Evolutionary conservation across 1,284 basidiomycete genomes (phyloP), one percentile per base, ranked within the genome.

Genomic region (Leccinum solheimii): DNA sequence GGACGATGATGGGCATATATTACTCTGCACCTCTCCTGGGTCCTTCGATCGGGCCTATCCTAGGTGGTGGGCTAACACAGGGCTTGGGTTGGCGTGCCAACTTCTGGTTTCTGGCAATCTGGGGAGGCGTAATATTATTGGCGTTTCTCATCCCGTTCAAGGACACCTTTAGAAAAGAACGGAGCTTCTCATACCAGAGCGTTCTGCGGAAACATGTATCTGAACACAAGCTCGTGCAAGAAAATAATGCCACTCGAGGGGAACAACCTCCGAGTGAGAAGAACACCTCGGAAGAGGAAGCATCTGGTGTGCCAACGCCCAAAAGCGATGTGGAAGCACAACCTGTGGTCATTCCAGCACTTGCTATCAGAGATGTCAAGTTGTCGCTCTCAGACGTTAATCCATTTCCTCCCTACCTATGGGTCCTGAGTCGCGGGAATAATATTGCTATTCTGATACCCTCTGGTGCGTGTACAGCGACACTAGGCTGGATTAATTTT

Each of bases 1-100:
- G 94, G 1, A 83, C 84, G 1, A 92, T 85, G 81, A 88, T 93
- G 81, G 91, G 91, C 0, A 77, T 92, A n/a, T 93, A 87, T 72
- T 92, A 92, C 68, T 80, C 81, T 26, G 83, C 85, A 16, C 86
- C 84, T 2, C 77, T 85, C 16, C 77, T 86, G 16, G 85, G 90
- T 0, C 85, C 86, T 3, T 79, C 87, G 0, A 68, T 94, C 1
- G 93, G 91, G 0, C 88, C 92, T 1, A 82, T 95, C 45, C 72
- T 85, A 38, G 87, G 87, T 16, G 94, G 94, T 10, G 85, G 80
- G 0, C 79, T 95, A 5, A 88, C 89, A 0, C 80, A 88, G 63
- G 83, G 80, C 0, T 86, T 89, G 69, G 80, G 77, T 64, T 95
- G 94, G 93, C 84, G 93, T 30, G 85, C 87, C 1, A 85, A 91